Percentiles rank a stretch among this genome's conserved stretches.
Evolutionary conservation across 345 rosid species (phyloP).

Genomic region (Acer negundo): DNA sequence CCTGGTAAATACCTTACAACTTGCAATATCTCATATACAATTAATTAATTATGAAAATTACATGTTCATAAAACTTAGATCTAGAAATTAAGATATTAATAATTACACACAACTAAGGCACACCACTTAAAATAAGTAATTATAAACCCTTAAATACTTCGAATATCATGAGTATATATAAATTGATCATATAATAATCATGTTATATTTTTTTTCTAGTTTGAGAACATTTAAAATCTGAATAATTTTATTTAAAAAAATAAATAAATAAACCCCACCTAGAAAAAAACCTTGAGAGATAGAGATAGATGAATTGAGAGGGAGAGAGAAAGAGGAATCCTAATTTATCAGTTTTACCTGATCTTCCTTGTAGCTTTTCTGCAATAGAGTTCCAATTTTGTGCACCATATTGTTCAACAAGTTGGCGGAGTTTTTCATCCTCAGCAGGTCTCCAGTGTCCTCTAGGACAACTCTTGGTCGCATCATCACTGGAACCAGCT

Average conservation of each 20-base stretch:
- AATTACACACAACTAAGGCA: neutral
- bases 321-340: neutral
- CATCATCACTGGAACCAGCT: constrained; percentile 45
- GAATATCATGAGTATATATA: neutral
- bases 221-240: neutral
- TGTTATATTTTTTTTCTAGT: neutral
- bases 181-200: neutral
- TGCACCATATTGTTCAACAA: constrained; percentile 62
- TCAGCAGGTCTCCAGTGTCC: constrained; percentile 86
- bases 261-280: neutral
- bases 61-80: neutral
- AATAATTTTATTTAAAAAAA: neutral
- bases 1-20: neutral
- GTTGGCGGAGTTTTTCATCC: constrained; percentile 65
- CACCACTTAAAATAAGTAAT: neutral
- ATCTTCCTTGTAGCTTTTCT: constrained; percentile 71
- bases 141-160: neutral
- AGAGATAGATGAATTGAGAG: neutral
- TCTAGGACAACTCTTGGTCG: constrained; percentile 40
- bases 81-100: neutral
- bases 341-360: constrained; percentile 39
- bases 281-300: neutral
- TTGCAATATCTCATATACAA: neutral
- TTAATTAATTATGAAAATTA: neutral
- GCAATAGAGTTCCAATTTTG: constrained; percentile 84